Evolutionary conservation across 257 asterid species (phyloP).

Genomic region (Solanum dulcamara): DNA sequence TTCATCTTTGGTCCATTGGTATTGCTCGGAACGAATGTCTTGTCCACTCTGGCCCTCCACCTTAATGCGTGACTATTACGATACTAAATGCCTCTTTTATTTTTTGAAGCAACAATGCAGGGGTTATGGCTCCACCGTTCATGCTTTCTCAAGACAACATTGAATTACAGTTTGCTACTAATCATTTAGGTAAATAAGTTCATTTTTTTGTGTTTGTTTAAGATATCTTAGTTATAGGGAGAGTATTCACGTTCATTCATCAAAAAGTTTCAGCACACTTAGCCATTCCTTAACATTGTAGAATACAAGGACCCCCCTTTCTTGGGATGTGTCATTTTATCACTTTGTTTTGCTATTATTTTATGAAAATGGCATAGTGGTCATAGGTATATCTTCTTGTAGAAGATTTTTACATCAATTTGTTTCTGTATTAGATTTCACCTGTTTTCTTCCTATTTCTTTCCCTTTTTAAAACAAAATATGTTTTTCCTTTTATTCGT

Average conservation of each 20-base stretch:
- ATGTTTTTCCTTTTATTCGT: not conserved
- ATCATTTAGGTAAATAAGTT: slow-evolving; percentile 42
- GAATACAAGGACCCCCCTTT: not conserved
- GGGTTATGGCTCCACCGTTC: slow-evolving; percentile 56
- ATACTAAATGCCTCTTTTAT: not conserved
- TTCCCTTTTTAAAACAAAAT: not conserved
- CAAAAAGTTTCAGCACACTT: not conserved
- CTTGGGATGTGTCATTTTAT: not conserved
- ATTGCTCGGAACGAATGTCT: not conserved
- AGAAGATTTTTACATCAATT: not conserved
- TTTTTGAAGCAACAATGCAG: slow-evolving; percentile 62
- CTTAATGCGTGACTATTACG: not conserved
- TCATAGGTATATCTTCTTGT: not conserved
- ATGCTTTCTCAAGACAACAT: slow-evolving; percentile 52
- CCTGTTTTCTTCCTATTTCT: not conserved
- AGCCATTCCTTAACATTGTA: not conserved
- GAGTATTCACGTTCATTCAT: not conserved
- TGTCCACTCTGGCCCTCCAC: not conserved
- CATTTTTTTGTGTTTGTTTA: not conserved
- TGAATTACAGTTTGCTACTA: slow-evolving; percentile 75
- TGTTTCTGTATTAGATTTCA: not conserved
- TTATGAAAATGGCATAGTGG: not conserved
- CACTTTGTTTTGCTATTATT: not conserved
- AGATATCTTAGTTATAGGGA: not conserved
- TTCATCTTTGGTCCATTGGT: not conserved